These are phyloP conservation scores for Mitragyna speciosa DNA, from an alignment of 257 asterid genomes.

Conservation along the genomic window DNA sequence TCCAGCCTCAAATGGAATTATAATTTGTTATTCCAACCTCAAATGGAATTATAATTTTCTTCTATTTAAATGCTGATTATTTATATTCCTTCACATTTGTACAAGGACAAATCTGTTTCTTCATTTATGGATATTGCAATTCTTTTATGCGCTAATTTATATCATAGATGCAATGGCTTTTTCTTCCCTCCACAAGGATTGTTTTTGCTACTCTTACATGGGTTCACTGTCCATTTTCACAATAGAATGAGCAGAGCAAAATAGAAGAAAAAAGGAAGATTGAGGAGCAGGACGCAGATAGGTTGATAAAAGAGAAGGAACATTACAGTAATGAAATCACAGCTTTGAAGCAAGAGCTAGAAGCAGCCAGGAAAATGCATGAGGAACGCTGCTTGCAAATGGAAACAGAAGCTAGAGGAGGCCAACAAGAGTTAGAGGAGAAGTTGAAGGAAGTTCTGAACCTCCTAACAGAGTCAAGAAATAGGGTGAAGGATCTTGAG, in stretches of 20 bases:
- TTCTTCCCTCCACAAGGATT: neutral
- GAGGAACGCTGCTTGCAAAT: conserved; percentile 37
- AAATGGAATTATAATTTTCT: neutral
- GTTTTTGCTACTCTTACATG: neutral
- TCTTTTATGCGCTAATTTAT: neutral
- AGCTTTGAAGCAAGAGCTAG: conserved; percentile 38
- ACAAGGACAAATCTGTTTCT: neutral
- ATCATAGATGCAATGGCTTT: neutral
- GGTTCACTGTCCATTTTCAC: neutral
- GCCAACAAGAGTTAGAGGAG: conserved; percentile 55
- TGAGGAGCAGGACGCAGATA: conserved; percentile 43
- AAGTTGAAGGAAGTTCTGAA: conserved; percentile 46
- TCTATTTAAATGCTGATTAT: neutral
- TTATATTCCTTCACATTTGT: neutral
- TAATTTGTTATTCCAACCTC: neutral
- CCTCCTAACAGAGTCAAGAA: conserved; percentile 40
- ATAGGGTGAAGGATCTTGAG: conserved; percentile 57
- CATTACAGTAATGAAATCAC: conserved; percentile 26
- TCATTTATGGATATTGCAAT: neutral
- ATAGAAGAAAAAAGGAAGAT: conserved; percentile 28
- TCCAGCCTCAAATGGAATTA: neutral
- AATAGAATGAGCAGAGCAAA: conserved; percentile 40
- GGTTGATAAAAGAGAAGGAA: conserved; percentile 49
- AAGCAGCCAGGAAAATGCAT: conserved; percentile 31
- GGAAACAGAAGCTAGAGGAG: conserved; percentile 40